A percentile compares a stretch with the other conserved stretches of the same genome.
These are phyloP conservation scores for Fusarium nodosum DNA, from an alignment of 2,329 filamentous ascomycete genomes.

Conservation along the genomic window DNA sequence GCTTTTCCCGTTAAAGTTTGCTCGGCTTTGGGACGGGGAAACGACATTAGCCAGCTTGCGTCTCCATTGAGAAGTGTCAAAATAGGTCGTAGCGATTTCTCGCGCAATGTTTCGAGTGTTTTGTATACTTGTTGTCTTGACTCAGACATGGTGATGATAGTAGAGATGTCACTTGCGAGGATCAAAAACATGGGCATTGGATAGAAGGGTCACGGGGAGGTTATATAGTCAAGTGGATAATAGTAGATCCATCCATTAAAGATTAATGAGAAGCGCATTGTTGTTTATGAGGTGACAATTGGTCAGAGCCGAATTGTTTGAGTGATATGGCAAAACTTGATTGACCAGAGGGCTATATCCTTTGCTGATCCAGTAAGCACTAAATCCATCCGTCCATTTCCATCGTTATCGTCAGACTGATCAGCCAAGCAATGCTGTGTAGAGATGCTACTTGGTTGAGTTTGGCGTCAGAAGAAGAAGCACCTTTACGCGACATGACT, in stretches of 20 bases:
- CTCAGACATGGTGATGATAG: not conserved
- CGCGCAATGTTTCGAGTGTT: not conserved
- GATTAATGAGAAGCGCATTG: not conserved
- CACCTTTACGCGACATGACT: too few relatives aligned
- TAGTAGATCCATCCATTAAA: not conserved
- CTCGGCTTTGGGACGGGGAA: slow-evolving; percentile 6
- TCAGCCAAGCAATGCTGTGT: not conserved
- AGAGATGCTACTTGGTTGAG: not conserved
- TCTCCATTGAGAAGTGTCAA: slow-evolving; percentile 4
- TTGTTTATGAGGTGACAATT: not conserved
- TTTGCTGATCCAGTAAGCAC: not conserved
- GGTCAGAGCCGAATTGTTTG: not conserved
- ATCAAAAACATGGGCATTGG: not conserved
- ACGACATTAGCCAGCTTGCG: slow-evolving; percentile 11
- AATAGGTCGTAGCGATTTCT: not conserved
- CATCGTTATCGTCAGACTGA: not conserved
- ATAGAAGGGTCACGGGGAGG: not conserved
- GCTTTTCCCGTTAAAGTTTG: not conserved
- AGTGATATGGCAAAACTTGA: not conserved
- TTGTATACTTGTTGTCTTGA: not conserved
- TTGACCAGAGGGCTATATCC: not conserved
- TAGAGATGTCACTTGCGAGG: not conserved
- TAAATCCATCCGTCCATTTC: not conserved
- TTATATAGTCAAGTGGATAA: not conserved
- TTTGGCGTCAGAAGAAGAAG: not conserved